Evolutionary conservation across 306 rosid species (phyloP).

Genomic region (Lotus japonicus): DNA sequence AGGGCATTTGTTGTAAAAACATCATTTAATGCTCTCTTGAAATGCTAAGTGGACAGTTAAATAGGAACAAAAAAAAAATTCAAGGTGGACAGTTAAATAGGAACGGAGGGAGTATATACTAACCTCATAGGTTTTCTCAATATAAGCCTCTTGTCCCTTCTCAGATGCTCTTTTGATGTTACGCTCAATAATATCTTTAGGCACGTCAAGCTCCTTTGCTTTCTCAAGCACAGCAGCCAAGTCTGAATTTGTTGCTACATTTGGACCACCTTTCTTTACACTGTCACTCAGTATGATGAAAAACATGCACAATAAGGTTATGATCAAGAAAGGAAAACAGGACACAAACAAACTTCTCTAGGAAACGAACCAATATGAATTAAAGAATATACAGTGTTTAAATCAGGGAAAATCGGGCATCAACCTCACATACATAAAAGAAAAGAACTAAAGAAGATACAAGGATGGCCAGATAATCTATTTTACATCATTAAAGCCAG

Average conservation of each 20-base stretch:
- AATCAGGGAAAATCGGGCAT: neutral
- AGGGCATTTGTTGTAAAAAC: too few species aligned
- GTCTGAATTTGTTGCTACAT: slow-evolving; percentile 54
- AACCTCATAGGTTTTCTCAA: slow-evolving; percentile 84
- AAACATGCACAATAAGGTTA: neutral
- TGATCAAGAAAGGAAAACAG: neutral
- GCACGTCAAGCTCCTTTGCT: slow-evolving; percentile 95
- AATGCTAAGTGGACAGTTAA: too few species aligned
- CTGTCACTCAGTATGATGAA: slow-evolving; percentile 33
- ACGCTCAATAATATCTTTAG: slow-evolving; percentile 81
- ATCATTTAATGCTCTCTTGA: too few species aligned
- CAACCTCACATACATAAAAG: neutral
- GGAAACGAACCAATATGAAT: neutral
- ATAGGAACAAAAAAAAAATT: too few species aligned
- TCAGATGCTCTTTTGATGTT: slow-evolving; percentile 86
- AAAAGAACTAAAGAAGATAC: neutral
- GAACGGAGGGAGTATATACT: too few species aligned
- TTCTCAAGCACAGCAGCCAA: slow-evolving; percentile 75
- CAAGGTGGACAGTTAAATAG: too few species aligned
- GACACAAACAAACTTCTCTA: slow-evolving; percentile 7
- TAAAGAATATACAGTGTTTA: neutral
- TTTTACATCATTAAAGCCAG: neutral
- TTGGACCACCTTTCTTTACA: slow-evolving; percentile 79
- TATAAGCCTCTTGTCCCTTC: slow-evolving; percentile 89
- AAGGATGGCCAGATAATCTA: neutral